Evolutionary conservation across 352 stramenopile genomes (phyloP).

Genomic region (Globisporangium orthogonon): DNA sequence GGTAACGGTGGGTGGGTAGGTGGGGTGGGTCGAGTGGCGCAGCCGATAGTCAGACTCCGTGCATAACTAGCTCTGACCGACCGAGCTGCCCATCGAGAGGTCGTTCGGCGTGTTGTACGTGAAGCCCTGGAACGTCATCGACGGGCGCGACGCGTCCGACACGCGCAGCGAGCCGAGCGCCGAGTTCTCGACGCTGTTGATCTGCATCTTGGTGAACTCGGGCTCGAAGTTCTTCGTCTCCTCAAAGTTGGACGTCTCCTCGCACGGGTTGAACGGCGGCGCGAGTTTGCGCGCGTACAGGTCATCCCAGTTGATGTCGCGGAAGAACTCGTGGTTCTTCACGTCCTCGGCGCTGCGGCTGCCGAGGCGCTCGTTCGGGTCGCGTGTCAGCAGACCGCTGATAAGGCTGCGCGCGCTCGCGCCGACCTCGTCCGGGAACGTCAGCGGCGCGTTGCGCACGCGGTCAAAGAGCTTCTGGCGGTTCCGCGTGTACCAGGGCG

Average conservation of each 20-base stretch:
- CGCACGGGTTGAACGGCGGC: conserved; percentile 85
- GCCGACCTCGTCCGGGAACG: conserved; percentile 84
- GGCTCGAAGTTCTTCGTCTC: conserved; percentile 88
- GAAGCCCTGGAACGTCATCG: conserved; percentile 87
- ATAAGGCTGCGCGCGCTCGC: conserved; percentile 76
- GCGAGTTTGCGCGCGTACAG: conserved; percentile 79
- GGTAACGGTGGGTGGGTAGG: background rate
- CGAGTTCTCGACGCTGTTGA: conserved; percentile 81
- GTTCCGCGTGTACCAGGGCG: conserved; percentile 92
- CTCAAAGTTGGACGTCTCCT: conserved; percentile 41
- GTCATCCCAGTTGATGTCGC: conserved; percentile 73
- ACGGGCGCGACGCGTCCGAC: conserved; percentile 72
- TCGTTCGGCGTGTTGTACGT: conserved; percentile 89
- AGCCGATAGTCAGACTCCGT: background rate
- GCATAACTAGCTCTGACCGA: conserved; percentile 40
- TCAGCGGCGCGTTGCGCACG: conserved; percentile 82
- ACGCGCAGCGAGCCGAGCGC: conserved; percentile 51
- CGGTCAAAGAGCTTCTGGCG: conserved; percentile 90
- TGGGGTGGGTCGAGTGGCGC: background rate
- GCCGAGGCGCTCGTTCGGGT: conserved; percentile 74
- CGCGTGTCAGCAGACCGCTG: conserved; percentile 66
- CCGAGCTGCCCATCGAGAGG: conserved; percentile 66
- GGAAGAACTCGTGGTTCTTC: conserved; percentile 85
- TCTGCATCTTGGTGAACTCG: conserved; percentile 89
- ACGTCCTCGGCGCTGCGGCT: conserved; percentile 74